Conservation (phyloP, 2,329 filamentous ascomycete genomes). For the Pseudopyrenochaeta lycopersici region DNA sequence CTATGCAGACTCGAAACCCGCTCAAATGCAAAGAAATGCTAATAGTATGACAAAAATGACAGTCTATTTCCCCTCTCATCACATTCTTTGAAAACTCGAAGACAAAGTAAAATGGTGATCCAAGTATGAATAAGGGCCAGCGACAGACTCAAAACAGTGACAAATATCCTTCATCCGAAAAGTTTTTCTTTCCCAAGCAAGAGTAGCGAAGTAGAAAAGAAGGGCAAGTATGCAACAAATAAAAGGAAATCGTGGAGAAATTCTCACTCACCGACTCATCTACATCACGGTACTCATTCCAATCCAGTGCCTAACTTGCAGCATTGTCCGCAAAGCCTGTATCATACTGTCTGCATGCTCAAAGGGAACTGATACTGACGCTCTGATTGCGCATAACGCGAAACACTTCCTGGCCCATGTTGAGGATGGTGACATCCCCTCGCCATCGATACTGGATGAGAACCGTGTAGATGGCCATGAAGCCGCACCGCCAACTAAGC, state of each 20-base stretch:
- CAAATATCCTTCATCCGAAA: too few relatives aligned
- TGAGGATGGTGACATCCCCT: constrained; percentile 11
- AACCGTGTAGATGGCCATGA: constrained; percentile 22
- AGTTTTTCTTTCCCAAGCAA: too few relatives aligned
- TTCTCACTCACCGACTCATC: not conserved
- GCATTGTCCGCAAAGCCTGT: constrained; percentile 35
- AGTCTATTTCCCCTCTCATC: not conserved
- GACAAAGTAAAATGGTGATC: too few relatives aligned
- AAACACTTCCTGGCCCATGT: constrained; percentile 42
- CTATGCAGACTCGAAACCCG: not conserved
- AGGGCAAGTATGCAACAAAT: too few relatives aligned
- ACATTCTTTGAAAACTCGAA: not conserved
- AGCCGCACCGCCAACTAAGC: constrained; percentile 40
- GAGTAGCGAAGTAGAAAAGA: not conserved
- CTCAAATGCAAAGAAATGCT: not conserved
- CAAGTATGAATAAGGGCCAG: too few relatives aligned
- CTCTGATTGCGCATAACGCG: constrained; percentile 35
- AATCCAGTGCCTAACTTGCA: constrained; percentile 33
- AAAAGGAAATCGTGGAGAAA: not conserved
- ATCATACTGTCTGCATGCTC: constrained; percentile 30
- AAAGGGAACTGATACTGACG: constrained; percentile 26
- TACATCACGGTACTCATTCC: constrained; percentile 16
- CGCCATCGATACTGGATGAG: constrained; percentile 1
- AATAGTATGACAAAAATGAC: not conserved
- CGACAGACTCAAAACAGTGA: too few relatives aligned